phyloP scores from a whole-genome alignment of 768 basidiomycete genomes.

The Phlebiopsis gigantea region DNA sequence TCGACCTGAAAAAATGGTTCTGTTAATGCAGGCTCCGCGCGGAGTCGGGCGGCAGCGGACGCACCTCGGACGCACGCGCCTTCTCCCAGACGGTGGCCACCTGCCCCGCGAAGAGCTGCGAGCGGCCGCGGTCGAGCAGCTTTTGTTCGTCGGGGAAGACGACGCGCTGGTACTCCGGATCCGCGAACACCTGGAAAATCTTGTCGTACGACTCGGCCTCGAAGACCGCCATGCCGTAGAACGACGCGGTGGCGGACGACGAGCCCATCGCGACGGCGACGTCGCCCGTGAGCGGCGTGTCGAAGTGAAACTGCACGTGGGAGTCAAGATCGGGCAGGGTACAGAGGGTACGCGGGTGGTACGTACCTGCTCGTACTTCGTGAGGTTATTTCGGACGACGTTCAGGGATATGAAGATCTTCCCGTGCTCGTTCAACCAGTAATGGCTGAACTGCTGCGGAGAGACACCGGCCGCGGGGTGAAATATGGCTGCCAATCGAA shows the following conservation, averaged over 20 bases:
- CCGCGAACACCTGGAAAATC: constrained; percentile 24
- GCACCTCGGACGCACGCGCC: background rate
- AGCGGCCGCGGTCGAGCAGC: constrained; percentile 14
- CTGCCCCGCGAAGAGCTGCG: constrained; percentile 9
- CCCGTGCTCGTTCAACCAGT: constrained; percentile 28
- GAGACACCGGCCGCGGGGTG: constrained; percentile 24
- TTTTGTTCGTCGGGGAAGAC: constrained; percentile 17
- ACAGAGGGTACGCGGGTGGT: background rate
- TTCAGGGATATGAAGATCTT: constrained; percentile 26
- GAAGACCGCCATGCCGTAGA: constrained; percentile 27
- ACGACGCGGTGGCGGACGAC: constrained; percentile 11
- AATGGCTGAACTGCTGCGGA: constrained; percentile 26
- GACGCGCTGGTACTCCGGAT: constrained; percentile 17
- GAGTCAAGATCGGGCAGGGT: background rate
- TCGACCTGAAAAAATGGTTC: background rate
- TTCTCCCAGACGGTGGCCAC: constrained; percentile 7
- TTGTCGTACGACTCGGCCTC: constrained; percentile 30
- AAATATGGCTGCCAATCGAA: constrained; percentile 26
- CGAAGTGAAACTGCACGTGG: constrained; percentile 17
- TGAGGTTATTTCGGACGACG: constrained; percentile 28
- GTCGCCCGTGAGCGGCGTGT: constrained; percentile 6
- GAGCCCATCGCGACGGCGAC: constrained; percentile 18
- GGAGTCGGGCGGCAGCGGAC: background rate
- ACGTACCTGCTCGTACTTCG: constrained; percentile 32
- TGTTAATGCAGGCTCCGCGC: background rate